Base-by-base conservation (phyloP, 768 basidiomycete species). In the Russula emetica region DNA sequence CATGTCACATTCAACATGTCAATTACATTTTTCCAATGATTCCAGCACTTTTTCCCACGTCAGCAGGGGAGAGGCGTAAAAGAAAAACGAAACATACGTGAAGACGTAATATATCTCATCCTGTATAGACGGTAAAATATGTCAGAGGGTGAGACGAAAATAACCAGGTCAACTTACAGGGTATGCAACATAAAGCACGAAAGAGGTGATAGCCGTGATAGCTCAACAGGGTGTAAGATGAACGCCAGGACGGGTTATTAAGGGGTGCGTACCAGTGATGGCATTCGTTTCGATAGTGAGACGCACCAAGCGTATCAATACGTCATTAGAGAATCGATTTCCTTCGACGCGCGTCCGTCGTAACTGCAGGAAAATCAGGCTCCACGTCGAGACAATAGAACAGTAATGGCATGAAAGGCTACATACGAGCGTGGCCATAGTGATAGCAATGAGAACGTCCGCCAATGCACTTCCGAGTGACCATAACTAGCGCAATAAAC, bases 271-370 rank as follows among this genome's bases (percentile, higher is more conserved):
- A 66, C 67, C 38, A 63, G 68, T 22, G 61, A 71, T 55, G 11
- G 55, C 30, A 45, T 71, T 72, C 5, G 72, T 72, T 60, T 73
- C 72, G 28, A 73, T 61, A 13, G 70, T 69, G 26, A 72, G 38
- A 13, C 68, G 70, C 8, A 73, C 69, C 4, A 73, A 51, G 8
- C 71, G 63, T 5, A 58, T 34, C 24, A 73, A 52, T 26, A 70
- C 32, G 24, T 64, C 57, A 18, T 14, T 44, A n/a, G 55, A 53
- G 44, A 36, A 52, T 16, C n/a, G 24, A 20, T 54, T 28, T 26
- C 61, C 68, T 42, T n/a, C 10, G 47, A 8, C 16, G 36, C 54
- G 54, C 13, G 45, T 36, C 50, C 32, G 53, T 11, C 22, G 26
- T 34, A 64, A 47, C 63, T 64, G 16, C 20, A 22, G 22, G 20